These are phyloP conservation scores for Monosporascus sp. DNA, from an alignment of 2,329 filamentous ascomycete genomes.

Conservation along the genomic window DNA sequence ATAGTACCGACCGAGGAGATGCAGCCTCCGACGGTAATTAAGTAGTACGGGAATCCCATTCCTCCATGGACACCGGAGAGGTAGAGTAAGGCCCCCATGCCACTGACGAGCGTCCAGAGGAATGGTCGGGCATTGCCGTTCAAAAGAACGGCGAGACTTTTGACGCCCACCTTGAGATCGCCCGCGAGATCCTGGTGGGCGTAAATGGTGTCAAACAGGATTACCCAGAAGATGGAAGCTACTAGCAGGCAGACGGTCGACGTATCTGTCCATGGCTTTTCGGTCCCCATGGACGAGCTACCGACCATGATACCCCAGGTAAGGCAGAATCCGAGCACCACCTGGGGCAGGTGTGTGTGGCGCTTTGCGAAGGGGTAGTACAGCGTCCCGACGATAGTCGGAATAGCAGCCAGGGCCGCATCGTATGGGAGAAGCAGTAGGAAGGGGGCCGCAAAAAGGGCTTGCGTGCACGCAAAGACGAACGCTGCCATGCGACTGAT, in stretches of 20 bases:
- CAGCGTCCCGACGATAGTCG: conserved; percentile 7
- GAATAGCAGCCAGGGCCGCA: conserved; percentile 5
- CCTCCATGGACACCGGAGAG: background rate
- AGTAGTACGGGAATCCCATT: conserved; percentile 1
- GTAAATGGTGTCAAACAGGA: conserved; percentile 27
- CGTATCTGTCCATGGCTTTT: conserved; percentile 3
- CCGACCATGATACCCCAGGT: conserved; percentile 18
- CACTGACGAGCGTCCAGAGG: background rate
- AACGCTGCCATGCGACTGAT: conserved; percentile 12
- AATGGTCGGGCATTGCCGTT: conserved; percentile 1
- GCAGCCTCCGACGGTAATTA: conserved; percentile 3
- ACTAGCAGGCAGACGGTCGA: conserved; percentile 9
- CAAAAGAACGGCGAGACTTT: conserved; percentile 20
- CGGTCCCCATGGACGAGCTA: conserved; percentile 2
- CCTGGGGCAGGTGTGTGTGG: conserved; percentile 20
- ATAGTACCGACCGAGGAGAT: conserved; percentile 2
- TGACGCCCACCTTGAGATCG: conserved; percentile 19
- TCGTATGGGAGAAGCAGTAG: conserved; percentile 3
- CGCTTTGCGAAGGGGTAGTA: conserved; percentile 26
- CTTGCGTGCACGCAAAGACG: conserved; percentile 16
- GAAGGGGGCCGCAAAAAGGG: conserved; percentile 1
- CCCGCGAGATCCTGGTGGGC: conserved; percentile 22
- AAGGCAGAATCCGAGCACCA: conserved; percentile 24
- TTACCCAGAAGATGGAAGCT: conserved; percentile 14
- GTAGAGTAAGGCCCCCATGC: background rate